These are phyloP conservation scores for Strobilomyces echinocephalus DNA, from an alignment of 768 basidiomycete genomes.

Conservation along the genomic window DNA sequence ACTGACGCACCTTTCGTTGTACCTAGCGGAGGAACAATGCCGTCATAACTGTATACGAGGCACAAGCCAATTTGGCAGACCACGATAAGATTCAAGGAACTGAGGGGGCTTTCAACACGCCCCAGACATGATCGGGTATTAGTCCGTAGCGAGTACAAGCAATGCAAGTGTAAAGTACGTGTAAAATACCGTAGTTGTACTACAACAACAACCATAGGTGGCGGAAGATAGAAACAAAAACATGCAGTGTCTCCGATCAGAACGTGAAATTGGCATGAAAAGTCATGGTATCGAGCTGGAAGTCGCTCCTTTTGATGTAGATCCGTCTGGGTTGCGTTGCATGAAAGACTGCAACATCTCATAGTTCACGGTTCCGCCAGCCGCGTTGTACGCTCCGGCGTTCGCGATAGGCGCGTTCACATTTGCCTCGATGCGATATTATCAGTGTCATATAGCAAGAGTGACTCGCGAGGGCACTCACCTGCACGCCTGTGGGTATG, in stretches of 20 bases:
- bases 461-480: conserved; percentile 3
- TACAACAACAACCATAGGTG: neutral
- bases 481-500: conserved; percentile 16
- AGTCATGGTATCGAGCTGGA: conserved; percentile 9
- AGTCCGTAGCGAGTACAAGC: conserved; percentile 1
- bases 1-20: neutral
- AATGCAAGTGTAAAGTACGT: conserved; percentile 11
- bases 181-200: conserved; percentile 12
- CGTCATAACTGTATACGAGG: conserved; percentile 82
- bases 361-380: conserved; percentile 28
- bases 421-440: conserved; percentile 11
- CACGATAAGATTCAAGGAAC: conserved; percentile 84
- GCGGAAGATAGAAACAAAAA: neutral
- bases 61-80: conserved; percentile 82
- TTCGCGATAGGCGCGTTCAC: conserved; percentile 1
- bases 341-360: conserved; percentile 47
- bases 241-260: no score
- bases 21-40: conserved; percentile 70
- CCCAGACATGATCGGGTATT: conserved; percentile 31
- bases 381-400: conserved; percentile 22
- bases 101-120: conserved; percentile 51
- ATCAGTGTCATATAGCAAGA: neutral
- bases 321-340: conserved; percentile 35
- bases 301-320: conserved; percentile 19
- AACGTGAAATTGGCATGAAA: neutral